phyloP scores from a whole-genome alignment of 805 yeast genomes.

The Tetrapisispora arboricola region DNA sequence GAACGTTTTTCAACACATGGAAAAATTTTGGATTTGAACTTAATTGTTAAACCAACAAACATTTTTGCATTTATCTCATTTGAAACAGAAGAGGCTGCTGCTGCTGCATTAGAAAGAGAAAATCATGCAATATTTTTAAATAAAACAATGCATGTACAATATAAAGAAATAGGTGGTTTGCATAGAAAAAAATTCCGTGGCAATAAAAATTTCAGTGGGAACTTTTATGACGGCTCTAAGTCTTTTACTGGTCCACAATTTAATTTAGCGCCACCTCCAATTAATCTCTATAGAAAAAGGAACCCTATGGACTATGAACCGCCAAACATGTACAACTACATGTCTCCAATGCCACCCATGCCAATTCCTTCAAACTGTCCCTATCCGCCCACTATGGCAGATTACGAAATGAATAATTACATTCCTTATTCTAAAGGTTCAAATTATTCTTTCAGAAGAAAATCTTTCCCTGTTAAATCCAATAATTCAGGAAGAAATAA shows the following conservation, averaged over 20 bases:
- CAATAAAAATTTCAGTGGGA: conserved; percentile 13
- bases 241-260: conserved; percentile 30
- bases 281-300: conserved; percentile 44
- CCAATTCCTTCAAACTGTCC: conserved; percentile 6
- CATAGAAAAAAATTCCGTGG: conserved; percentile 19
- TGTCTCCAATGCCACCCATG: conserved; percentile 1
- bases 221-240: conserved; percentile 3
- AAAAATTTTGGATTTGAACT: conserved; percentile 42
- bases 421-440: conserved; percentile 11
- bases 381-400: conserved; percentile 8
- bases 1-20: conserved; percentile 65
- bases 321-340: conserved; percentile 3
- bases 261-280: conserved; percentile 74
- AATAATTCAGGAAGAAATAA: conserved; percentile 9
- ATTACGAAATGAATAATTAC: conserved; percentile 14
- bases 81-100: conserved; percentile 60
- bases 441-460: conserved; percentile 12
- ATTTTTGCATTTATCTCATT: conserved; percentile 69
- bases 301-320: conserved; percentile 10
- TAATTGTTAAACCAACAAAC: conserved; percentile 41
- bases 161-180: conserved; percentile 43
- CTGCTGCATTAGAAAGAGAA: conserved; percentile 76
- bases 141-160: conserved; percentile 78
- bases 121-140: conserved; percentile 68
- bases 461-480: conserved; percentile 16